Evolutionary conservation across 1,284 basidiomycete genomes (phyloP).

Genomic region (Agroathelia rolfsii): DNA sequence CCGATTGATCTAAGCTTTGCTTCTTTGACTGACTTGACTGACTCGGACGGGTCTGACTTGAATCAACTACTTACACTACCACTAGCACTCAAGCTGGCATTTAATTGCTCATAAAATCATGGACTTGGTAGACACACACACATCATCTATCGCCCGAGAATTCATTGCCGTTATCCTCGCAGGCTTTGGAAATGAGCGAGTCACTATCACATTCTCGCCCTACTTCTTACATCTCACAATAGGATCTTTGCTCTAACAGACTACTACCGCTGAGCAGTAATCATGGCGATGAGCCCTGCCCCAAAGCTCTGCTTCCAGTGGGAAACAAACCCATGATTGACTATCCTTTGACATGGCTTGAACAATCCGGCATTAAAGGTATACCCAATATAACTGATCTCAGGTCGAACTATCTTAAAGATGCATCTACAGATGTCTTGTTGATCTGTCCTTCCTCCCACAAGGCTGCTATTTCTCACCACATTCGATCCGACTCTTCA

Average conservation of each 20-base stretch:
- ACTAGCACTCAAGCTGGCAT: no score
- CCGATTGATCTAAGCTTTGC: no score
- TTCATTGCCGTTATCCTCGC: conserved; percentile 80
- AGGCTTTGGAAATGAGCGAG: conserved; percentile 82
- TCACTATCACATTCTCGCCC: conserved; percentile 7
- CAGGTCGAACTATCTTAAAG: conserved; percentile 8
- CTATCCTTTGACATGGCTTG: conserved; percentile 77
- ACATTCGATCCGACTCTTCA: conserved; percentile 61
- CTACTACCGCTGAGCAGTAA: conserved; percentile 64
- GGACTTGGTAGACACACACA: conserved; percentile 51
- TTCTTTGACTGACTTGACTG: no score
- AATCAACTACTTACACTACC: no score
- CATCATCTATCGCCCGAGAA: conserved; percentile 48
- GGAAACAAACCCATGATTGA: conserved; percentile 85
- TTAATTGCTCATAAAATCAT: no score
- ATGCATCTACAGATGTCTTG: conserved; percentile 56
- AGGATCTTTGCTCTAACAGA: conserved; percentile 31
- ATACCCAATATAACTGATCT: conserved; percentile 15
- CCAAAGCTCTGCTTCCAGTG: conserved; percentile 81
- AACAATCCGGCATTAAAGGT: conserved; percentile 82
- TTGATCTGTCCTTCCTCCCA: conserved; percentile 75
- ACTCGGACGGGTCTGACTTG: no score
- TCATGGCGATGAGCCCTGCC: conserved; percentile 64
- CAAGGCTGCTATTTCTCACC: conserved; percentile 66
- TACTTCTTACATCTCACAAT: conserved; percentile 11